Evolutionary conservation across 2,329 filamentous ascomycete genomes (phyloP).

Genomic region (Fusarium sp.): DNA sequence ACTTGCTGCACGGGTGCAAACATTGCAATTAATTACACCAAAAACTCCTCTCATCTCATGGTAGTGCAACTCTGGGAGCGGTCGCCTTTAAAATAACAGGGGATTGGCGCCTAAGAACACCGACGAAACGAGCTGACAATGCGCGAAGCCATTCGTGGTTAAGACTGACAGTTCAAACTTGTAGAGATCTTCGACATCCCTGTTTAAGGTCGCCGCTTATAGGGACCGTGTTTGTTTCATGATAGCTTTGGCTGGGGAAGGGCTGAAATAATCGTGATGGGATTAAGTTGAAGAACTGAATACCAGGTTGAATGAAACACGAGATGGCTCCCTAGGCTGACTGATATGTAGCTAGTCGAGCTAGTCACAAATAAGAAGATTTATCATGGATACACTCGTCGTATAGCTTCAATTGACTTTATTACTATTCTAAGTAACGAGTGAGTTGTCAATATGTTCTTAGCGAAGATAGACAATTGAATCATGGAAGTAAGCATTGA

Average conservation of each 20-base stretch:
- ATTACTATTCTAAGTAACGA: background rate
- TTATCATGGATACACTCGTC: background rate
- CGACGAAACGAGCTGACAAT: constrained; percentile 37
- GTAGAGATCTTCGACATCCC: constrained; percentile 33
- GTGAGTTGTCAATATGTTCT: background rate
- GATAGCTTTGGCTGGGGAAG: background rate
- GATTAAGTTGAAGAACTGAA: constrained; percentile 11
- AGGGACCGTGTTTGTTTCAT: constrained; percentile 27
- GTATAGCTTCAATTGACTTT: background rate
- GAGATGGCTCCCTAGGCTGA: background rate
- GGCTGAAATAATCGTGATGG: background rate
- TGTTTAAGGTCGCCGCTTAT: constrained; percentile 26
- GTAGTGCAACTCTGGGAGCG: constrained; percentile 30
- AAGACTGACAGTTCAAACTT: constrained; percentile 2
- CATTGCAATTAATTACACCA: background rate
- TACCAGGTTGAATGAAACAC: constrained; percentile 8
- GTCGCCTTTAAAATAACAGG: constrained; percentile 33
- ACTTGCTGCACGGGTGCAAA: background rate
- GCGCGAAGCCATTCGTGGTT: constrained; percentile 16
- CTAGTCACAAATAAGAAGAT: constrained; percentile 9
- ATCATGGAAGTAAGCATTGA: constrained; percentile 10
- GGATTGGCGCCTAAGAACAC: background rate
- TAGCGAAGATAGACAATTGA: background rate
- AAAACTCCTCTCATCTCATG: constrained; percentile 42
- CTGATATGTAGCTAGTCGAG: background rate